Base-by-base conservation (phyloP, 345 rosid genomes). In the Gossypium sturtianum region DNA sequence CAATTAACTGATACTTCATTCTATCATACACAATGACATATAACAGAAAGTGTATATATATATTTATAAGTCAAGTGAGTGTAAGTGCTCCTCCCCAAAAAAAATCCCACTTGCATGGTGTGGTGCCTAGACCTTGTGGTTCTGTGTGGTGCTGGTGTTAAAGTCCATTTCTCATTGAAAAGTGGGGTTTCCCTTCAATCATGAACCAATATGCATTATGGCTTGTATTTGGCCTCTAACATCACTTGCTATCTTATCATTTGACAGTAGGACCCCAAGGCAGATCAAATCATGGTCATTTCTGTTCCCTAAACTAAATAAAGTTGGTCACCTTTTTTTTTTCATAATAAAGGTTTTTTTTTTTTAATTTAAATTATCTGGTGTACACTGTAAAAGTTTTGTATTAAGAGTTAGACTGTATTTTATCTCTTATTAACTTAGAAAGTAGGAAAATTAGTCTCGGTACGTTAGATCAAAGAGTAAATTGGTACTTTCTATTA, bases 91-190 rank as follows among this genome's bases (percentile, higher is more conserved):
- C 10, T 7, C 49, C 59, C 41, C 41, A 5, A 5, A n/a, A 56
- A 54, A 56, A 19, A 56, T 20, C 60, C 74, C 64, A 71, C 74
- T 71, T 71, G 74, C 62, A n/a, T 12, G 61, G 29, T 70, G 60
- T 27, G 29, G 61, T 29, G 61, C 60, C 34, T 52, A 53, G 27
- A 19, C 6, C 47, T 10, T 34, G 43, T 19, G 63, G 74, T 56
- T 9, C 60, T 53, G 41, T 34, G 41, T 34, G 7, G 47, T 70
- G 73, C 61, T 53, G 58, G n/a, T 53, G 44, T 34, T 48, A 70
- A 70, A 34, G 62, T 53, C 74, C 63, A 54, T 70, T 53, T 70
- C 45, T 27, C 12, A 27, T 5, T 11, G 17, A 2, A 34, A 34
- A 0, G 74, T 19, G 19, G 74, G 74, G 74, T 11, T 34, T 70